phyloP scores from a whole-genome alignment of 108 stramenopile genomes.

The Nitzschia inconspicua region DNA sequence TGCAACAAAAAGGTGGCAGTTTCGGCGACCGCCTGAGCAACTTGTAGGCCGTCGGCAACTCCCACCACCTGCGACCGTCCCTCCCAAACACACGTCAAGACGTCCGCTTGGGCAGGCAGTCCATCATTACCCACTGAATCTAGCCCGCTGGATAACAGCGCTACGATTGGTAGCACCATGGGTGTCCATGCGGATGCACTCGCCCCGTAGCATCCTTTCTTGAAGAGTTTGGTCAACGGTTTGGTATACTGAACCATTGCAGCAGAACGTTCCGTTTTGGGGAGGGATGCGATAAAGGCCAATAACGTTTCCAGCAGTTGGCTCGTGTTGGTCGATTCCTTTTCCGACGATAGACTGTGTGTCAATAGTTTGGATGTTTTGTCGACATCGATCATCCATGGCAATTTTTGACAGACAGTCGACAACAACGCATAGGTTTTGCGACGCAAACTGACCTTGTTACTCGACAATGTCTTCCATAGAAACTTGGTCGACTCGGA shows the following conservation, averaged over 20 bases:
- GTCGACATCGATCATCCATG: conserved; percentile 15
- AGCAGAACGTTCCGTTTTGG: conserved; percentile 7
- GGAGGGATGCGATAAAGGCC: conserved; percentile 28
- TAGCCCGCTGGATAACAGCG: conserved; percentile 24
- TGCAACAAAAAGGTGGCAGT: conserved; percentile 61
- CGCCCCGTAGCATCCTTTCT: conserved; percentile 69
- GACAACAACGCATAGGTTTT: conserved; percentile 50
- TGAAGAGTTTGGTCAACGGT: conserved; percentile 53
- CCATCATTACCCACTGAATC: background rate
- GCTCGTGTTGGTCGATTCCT: conserved; percentile 58
- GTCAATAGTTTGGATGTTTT: conserved; percentile 40
- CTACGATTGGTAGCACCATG: conserved; percentile 67
- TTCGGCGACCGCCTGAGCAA: conserved; percentile 67
- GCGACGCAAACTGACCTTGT: conserved; percentile 53
- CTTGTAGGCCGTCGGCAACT: conserved; percentile 37
- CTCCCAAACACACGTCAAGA: conserved; percentile 52
- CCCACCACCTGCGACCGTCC: conserved; percentile 48
- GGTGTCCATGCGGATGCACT: conserved; percentile 63
- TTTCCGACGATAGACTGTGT: conserved; percentile 58
- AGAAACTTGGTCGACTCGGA: conserved; percentile 22
- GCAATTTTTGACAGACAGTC: conserved; percentile 46
- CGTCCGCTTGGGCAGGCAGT: conserved; percentile 3
- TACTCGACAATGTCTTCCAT: conserved; percentile 43
- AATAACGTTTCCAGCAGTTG: conserved; percentile 58
- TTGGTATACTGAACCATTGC: conserved; percentile 37